Base-by-base conservation (phyloP, 1,139 yeast genomes). In the Ashbya aceris region DNA sequence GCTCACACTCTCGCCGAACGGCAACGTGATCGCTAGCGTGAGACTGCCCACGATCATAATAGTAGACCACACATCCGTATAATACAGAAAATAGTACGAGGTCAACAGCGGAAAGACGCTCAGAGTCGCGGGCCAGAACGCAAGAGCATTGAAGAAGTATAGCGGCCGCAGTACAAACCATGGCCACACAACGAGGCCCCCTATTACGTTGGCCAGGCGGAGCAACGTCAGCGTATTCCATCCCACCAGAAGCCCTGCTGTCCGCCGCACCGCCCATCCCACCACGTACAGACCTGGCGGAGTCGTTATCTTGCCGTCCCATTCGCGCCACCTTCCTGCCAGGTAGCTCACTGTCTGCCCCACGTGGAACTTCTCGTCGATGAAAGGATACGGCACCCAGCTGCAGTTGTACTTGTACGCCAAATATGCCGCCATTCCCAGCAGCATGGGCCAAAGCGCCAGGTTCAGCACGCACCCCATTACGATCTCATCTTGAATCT, bases 251-350 rank as follows among this genome's bases (percentile, higher is more conserved):
- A 51, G 44, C 43, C 55, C 52, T 33, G 68, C 34, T 2, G 64
- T 23, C 45, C 70, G 62, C 38, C 72, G 60, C 54, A 77, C 4
- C 7, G 64, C 41, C 48, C 71, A 72, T 1, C 89, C 94, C 8
- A 87, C 54, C 8, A 72, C 49, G 56, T 91, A 91, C 30, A 91
- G 66, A 0, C 98, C 99, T 1, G 98, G 98, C 1, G 98, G 98
- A 0, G 98, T 91, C 2, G 98, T 91, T 58, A 93, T 86, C 58
- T 89, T 91, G 30, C 78, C 71, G 60, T 91, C 91, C 96, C 97
- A 91, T 1, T 67, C 55, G 10, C 49, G 46, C 64, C 79, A 86
- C 38, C 76, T 66, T 9, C 81, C 81, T 1, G 62, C 53, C 47
- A 86, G 75, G 57, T 83, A 89, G 30, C 67, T 69, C 45, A 76